Evolutionary conservation across 2,329 filamentous ascomycete species (phyloP).

Genomic region (Fusarium sp.): DNA sequence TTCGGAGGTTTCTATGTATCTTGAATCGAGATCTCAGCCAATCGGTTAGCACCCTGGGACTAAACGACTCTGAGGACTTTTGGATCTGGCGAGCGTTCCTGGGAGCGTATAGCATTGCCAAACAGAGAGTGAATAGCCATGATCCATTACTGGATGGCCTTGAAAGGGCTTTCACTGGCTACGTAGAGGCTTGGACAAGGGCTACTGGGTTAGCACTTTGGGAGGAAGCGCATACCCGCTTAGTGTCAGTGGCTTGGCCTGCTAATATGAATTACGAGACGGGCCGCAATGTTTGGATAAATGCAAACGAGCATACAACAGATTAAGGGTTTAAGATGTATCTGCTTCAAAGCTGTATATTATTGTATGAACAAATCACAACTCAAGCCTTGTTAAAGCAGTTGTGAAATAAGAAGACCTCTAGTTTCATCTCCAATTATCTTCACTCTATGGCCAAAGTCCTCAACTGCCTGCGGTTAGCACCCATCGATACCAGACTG

Average conservation of each 20-base stretch:
- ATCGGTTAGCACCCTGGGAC: rapidly evolving
- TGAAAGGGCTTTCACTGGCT: background rate
- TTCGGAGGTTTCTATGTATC: conserved; percentile 1
- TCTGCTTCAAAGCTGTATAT: background rate
- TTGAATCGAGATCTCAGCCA: conserved; percentile 19
- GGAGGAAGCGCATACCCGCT: background rate
- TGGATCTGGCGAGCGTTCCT: conserved; percentile 37
- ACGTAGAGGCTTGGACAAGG: conserved; percentile 9
- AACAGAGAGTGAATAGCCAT: background rate
- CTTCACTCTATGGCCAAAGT: too few relatives aligned
- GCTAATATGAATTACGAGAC: background rate
- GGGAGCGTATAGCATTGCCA: conserved; percentile 22
- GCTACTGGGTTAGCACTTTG: background rate
- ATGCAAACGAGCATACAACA: background rate
- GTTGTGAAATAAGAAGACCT: too few relatives aligned
- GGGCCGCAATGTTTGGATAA: conserved; percentile 5
- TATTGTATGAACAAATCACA: background rate
- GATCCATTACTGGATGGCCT: background rate
- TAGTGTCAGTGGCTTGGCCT: conserved; percentile 18
- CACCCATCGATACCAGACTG: too few relatives aligned
- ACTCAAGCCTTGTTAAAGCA: background rate
- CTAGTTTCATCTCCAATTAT: background rate
- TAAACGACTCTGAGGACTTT: background rate
- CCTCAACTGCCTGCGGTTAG: too few relatives aligned
- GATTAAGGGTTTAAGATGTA: too few relatives aligned